phyloP scores from a whole-genome alignment of 1,284 basidiomycete genomes.

The Tilletia caries region DNA sequence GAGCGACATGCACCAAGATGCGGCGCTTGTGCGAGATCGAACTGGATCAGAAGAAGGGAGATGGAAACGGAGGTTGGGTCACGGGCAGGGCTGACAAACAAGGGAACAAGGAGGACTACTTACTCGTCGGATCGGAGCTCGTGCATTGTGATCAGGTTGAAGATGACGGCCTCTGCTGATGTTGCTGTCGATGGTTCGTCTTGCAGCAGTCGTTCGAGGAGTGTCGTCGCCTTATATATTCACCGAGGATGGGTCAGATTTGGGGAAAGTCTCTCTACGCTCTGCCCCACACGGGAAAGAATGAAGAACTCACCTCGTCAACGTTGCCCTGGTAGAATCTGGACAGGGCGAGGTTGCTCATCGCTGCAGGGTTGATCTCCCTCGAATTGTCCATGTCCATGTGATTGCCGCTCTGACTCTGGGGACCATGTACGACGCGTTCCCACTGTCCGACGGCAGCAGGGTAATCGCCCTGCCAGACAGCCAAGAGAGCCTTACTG shows the following conservation, averaged over 20 bases:
- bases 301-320: slow-evolving; percentile 11
- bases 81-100: background rate
- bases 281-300: background rate
- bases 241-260: too few relatives aligned
- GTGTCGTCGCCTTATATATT: slow-evolving; percentile 18
- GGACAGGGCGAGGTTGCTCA: slow-evolving; percentile 15
- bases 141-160: slow-evolving; percentile 39
- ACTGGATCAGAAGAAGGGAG: background rate
- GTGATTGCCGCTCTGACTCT: background rate
- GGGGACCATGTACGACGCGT: background rate
- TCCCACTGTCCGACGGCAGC: background rate
- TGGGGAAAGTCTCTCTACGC: too few relatives aligned
- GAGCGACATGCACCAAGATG: slow-evolving; percentile 22
- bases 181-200: slow-evolving; percentile 12
- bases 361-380: background rate
- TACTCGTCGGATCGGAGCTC: slow-evolving; percentile 23
- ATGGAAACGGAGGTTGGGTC: background rate
- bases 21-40: slow-evolving; percentile 24
- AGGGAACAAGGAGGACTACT: background rate
- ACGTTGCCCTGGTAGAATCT: slow-evolving; percentile 25
- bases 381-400: background rate
- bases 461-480: slow-evolving; percentile 10
- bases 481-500: slow-evolving; percentile 13
- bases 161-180: slow-evolving; percentile 27
- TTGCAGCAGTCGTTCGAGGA: slow-evolving; percentile 20